A percentile compares a stretch with the other conserved stretches of the same genome.
Conservation (phyloP, 768 basidiomycete genomes). For the Russula abietina region DNA sequence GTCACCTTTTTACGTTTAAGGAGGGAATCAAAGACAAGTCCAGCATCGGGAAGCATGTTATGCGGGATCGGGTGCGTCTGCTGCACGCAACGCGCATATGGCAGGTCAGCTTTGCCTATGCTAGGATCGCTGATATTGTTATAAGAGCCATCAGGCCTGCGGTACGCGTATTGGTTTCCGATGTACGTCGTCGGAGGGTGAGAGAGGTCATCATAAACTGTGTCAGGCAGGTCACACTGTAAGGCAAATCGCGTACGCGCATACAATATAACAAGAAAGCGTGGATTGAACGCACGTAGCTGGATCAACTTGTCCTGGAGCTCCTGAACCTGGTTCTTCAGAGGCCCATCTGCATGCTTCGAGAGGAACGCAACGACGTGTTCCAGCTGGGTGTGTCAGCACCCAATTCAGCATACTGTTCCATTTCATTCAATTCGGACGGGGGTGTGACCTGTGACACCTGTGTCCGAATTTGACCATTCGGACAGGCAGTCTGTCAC, state of each 20-base stretch:
- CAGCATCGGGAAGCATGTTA: conserved; percentile 71
- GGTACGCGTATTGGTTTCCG: conserved; percentile 57
- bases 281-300: conserved; percentile 37
- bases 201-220: conserved; percentile 76
- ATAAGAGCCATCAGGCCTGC: conserved; percentile 67
- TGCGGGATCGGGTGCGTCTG: conserved; percentile 56
- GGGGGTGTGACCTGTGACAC: too few species aligned
- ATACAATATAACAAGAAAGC: background rate
- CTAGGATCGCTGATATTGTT: conserved; percentile 69
- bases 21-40: conserved; percentile 74
- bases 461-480: too few species aligned
- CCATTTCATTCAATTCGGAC: too few species aligned
- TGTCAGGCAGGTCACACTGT: background rate
- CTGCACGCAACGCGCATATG: conserved; percentile 81
- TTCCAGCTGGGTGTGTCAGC: conserved; percentile 48
- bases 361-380: conserved; percentile 60
- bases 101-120: conserved; percentile 70
- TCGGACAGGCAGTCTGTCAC: too few species aligned
- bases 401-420: background rate
- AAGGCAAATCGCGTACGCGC: background rate
- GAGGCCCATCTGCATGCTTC: conserved; percentile 36
- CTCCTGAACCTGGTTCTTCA: conserved; percentile 39
- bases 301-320: conserved; percentile 40
- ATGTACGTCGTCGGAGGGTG: conserved; percentile 73
- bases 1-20: conserved; percentile 63